Base-by-base conservation (phyloP, 768 basidiomycete genomes). In the Psilocybe cubensis region DNA sequence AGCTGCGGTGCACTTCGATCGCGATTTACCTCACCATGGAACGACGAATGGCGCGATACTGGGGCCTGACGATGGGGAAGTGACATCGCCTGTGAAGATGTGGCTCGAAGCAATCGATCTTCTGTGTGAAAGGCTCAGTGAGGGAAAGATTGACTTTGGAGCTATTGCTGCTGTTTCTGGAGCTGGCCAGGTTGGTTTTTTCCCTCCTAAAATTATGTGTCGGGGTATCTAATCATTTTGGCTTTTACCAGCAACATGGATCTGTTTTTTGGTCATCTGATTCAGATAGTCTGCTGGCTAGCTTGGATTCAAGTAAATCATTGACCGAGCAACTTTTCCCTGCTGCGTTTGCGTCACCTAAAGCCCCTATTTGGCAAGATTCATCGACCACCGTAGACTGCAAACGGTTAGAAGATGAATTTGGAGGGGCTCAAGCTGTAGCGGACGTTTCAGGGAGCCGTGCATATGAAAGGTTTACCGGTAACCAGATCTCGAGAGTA, bases 351-450 rank as follows among this genome's bases (percentile, higher is more conserved):
- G 85, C 91, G 5, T 72, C 85, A 11, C 77, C 77, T 1, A 79
- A 79, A 59, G 83, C 88, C 3, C 92, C 92, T 9, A 94, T 94
- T 66, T 96, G 94, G 93, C 92, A 95, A 69, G 94, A 95, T 71
- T 92, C 91, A 1, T 93, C 91, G 0, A 94, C 92, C 0, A 87
- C 85, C 0, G 72, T 74, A 41, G 91, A 94, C 63, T 95, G 93
- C 66, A 74, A 74, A 54, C 80, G 78, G 56, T 73, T 95, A 41
- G 90, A 94, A 65, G 79, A 76, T 0, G 79, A 76, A 33, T 74
- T 89, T 9, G 92, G 92, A 33, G 91, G 91, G 4, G 72, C 88
- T 0, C 88, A 89, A 58, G 82, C 72, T 4, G 76, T 96, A 7
- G 87, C 92, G 8, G 84, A 89, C 67, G 72, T 89, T 11, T 90